Percentiles rank a stretch among this genome's conserved stretches.
phyloP scores from a whole-genome alignment of 352 stramenopile genomes.

The Pythium phragmitis region DNA sequence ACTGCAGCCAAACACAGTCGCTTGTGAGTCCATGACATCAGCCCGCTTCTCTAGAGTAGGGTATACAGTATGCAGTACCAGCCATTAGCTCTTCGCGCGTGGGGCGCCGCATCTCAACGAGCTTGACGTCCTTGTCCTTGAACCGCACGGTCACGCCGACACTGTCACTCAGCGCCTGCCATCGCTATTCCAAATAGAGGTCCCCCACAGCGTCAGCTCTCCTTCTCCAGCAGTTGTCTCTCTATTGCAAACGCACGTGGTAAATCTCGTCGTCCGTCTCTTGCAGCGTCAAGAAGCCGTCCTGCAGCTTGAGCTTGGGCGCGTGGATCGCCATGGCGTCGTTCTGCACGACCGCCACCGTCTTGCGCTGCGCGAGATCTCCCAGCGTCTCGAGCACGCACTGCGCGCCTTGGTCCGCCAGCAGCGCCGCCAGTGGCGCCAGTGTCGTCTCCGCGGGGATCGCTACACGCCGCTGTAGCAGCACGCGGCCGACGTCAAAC shows the following conservation, averaged over 20 bases:
- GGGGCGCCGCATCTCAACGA: constrained; percentile 58
- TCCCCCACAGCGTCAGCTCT: background rate
- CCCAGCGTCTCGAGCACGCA: constrained; percentile 67
- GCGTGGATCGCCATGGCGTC: constrained; percentile 54
- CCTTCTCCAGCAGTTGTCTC: background rate
- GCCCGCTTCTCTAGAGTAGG: no score
- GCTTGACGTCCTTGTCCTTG: constrained; percentile 63
- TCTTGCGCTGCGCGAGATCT: constrained; percentile 51
- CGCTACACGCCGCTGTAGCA: constrained; percentile 47
- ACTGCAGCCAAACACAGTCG: constrained; percentile 1
- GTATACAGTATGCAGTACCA: background rate
- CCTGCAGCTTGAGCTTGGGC: constrained; percentile 61
- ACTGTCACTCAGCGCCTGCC: constrained; percentile 75
- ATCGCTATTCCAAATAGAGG: constrained; percentile 36
- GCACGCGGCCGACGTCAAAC: constrained; percentile 81
- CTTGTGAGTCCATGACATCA: no score
- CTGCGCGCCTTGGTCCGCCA: constrained; percentile 56
- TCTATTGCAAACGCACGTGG: constrained; percentile 35
- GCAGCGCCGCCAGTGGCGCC: constrained; percentile 28
- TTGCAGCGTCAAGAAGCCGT: constrained; percentile 55
- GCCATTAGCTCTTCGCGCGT: constrained; percentile 33
- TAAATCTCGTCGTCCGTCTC: constrained; percentile 58
- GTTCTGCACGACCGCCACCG: constrained; percentile 48
- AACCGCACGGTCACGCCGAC: constrained; percentile 70
- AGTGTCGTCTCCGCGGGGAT: constrained; percentile 57